Percentiles rank a stretch among this genome's conserved stretches.
Evolutionary conservation across 2,329 filamentous ascomycete genomes (phyloP).

Genomic region (Ophiocordyceps robertsii): DNA sequence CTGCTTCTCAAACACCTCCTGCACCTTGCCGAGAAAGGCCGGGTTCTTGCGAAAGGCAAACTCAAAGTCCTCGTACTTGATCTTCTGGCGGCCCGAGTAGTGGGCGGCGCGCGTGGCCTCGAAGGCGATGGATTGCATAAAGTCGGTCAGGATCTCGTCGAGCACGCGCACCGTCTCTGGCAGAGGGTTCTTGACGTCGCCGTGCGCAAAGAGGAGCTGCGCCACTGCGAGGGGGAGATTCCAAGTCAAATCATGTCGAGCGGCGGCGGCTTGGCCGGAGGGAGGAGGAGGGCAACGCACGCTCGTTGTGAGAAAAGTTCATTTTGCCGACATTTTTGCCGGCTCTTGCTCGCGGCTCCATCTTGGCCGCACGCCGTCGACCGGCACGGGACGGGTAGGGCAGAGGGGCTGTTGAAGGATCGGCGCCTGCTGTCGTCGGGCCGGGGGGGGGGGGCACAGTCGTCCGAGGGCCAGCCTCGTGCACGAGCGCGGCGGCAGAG

Average conservation of each 20-base stretch:
- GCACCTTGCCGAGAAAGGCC: conserved; percentile 73
- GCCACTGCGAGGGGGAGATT: conserved; percentile 35
- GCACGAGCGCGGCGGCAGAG: too few species aligned
- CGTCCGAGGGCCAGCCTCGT: too few species aligned
- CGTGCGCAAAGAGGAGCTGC: conserved; percentile 66
- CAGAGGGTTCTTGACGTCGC: conserved; percentile 65
- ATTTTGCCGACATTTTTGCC: conserved; percentile 73
- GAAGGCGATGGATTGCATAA: conserved; percentile 88
- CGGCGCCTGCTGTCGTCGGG: too few species aligned
- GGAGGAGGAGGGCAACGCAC: conserved; percentile 30
- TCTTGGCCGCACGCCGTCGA: conserved; percentile 22
- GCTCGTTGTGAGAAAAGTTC: conserved; percentile 61
- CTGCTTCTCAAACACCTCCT: conserved; percentile 81
- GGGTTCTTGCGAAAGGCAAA: conserved; percentile 83
- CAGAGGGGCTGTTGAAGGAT: too few species aligned
- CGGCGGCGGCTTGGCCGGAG: neutral
- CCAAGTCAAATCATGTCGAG: neutral
- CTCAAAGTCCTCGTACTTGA: conserved; percentile 97
- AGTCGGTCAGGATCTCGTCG: conserved; percentile 93
- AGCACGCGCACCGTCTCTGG: conserved; percentile 74
- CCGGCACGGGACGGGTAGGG: too few species aligned
- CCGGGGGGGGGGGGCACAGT: too few species aligned
- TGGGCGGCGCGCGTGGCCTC: conserved; percentile 75
- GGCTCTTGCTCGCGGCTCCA: conserved; percentile 65
- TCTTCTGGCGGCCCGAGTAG: conserved; percentile 82